phyloP scores from a whole-genome alignment of 2,329 filamentous ascomycete genomes.

The Achaetomium macrosporum region DNA sequence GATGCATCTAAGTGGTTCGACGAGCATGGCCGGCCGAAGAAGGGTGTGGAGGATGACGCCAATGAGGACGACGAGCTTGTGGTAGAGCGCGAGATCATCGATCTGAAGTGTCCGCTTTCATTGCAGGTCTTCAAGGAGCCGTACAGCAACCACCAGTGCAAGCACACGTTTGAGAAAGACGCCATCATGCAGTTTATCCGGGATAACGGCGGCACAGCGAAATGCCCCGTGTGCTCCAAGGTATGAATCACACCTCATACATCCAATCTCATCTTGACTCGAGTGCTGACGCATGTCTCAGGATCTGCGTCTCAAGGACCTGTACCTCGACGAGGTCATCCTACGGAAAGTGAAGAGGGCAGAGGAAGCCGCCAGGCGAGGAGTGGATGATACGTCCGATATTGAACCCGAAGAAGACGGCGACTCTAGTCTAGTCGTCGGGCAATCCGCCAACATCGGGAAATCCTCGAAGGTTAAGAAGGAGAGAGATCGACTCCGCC shows the following conservation, averaged over 20 bases:
- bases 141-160: constrained; percentile 60
- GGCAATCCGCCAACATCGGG: constrained; percentile 17
- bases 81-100: constrained; percentile 57
- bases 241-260: constrained; percentile 31
- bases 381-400: constrained; percentile 40
- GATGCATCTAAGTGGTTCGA: constrained; percentile 52
- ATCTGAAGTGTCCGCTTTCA: constrained; percentile 65
- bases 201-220: constrained; percentile 31
- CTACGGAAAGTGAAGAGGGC: constrained; percentile 53
- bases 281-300: constrained; percentile 24
- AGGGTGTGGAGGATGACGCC: constrained; percentile 26
- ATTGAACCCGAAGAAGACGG: constrained; percentile 32
- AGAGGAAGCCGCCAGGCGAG: constrained; percentile 37
- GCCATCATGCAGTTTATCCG: constrained; percentile 53
- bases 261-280: not conserved
- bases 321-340: constrained; percentile 51
- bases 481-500: constrained; percentile 19
- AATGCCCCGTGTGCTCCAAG: constrained; percentile 63
- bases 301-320: constrained; percentile 46
- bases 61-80: constrained; percentile 61
- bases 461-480: constrained; percentile 24
- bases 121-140: constrained; percentile 60
- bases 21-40: constrained; percentile 38
- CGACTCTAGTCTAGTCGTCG: constrained; percentile 22
- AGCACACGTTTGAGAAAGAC: constrained; percentile 64